Percentiles rank a stretch among this genome's conserved stretches.
Evolutionary conservation across 495 filamentous ascomycete species (phyloP).

Genomic region (Talaromyces borbonicus): DNA sequence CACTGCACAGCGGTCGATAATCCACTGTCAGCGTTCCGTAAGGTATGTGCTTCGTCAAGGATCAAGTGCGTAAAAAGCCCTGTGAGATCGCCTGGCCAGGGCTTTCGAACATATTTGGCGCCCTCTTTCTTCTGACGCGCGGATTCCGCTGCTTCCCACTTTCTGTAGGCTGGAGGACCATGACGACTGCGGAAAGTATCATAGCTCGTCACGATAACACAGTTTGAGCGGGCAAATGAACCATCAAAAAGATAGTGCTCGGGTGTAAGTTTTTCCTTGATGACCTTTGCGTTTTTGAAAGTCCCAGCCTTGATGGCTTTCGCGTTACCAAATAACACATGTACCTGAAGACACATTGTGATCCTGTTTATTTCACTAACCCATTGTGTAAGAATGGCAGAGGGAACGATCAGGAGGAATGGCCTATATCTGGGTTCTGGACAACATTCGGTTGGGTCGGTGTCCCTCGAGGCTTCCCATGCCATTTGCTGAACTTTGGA

Average conservation of each 20-base stretch:
- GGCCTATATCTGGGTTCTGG: neutral
- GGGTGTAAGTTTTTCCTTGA: neutral
- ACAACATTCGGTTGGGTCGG: neutral
- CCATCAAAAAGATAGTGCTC: too few species aligned
- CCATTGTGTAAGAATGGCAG: neutral
- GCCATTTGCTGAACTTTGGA: neutral
- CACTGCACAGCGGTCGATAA: neutral
- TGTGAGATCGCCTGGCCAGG: neutral
- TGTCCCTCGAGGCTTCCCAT: neutral
- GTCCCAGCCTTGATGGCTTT: neutral
- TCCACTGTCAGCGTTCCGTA: neutral
- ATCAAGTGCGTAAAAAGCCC: neutral
- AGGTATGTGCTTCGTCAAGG: constrained; percentile 2
- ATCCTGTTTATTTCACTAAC: neutral
- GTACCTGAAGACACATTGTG: neutral
- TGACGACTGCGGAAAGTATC: neutral
- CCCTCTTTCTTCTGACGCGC: too few species aligned
- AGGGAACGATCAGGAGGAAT: neutral
- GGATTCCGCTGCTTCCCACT: neutral
- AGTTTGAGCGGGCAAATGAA: neutral
- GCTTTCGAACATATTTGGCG: neutral
- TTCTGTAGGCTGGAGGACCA: neutral
- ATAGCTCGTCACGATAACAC: neutral
- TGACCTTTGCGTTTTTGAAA: neutral
- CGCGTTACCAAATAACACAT: neutral